Evolutionary conservation across 2,329 filamentous ascomycete species (phyloP).

Genomic region (Cercospora zeae-maydis): DNA sequence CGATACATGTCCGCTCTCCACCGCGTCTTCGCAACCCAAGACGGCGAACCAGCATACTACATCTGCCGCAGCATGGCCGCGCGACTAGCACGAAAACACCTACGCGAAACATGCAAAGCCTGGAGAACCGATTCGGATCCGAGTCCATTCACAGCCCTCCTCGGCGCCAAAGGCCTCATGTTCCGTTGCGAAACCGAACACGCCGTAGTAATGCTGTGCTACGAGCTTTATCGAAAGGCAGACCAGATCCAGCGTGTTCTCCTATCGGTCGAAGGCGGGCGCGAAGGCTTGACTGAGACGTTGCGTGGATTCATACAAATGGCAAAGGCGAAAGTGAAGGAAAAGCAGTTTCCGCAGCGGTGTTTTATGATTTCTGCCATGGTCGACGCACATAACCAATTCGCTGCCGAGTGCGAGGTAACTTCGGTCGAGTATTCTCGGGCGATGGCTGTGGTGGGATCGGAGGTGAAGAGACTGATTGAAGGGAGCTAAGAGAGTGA

Average conservation of each 20-base stretch:
- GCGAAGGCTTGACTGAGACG: background rate
- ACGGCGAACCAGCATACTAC: constrained; percentile 14
- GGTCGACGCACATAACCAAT: constrained; percentile 18
- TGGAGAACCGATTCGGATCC: background rate
- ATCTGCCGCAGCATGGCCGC: constrained; percentile 14
- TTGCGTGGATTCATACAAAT: constrained; percentile 2
- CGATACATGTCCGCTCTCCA: constrained; percentile 13
- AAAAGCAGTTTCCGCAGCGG: constrained; percentile 2
- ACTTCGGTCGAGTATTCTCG: constrained; percentile 7
- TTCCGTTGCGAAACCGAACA: constrained; percentile 15
- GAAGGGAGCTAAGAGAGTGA: background rate
- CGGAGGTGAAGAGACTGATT: constrained; percentile 3
- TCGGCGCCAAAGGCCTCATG: constrained; percentile 11
- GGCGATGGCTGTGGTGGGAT: constrained; percentile 13
- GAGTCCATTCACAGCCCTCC: constrained; percentile 9
- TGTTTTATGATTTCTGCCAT: constrained; percentile 16
- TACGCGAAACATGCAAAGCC: constrained; percentile 8
- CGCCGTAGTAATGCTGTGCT: constrained; percentile 10
- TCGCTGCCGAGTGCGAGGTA: background rate
- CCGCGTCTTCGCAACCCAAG: constrained; percentile 13
- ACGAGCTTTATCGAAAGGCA: constrained; percentile 15
- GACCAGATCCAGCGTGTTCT: constrained; percentile 10
- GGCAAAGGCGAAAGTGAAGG: constrained; percentile 2
- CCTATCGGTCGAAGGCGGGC: constrained; percentile 5
- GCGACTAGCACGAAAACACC: constrained; percentile 10